Base-by-base conservation (phyloP, 257 asterid species). In the Capsicum chinense region DNA sequence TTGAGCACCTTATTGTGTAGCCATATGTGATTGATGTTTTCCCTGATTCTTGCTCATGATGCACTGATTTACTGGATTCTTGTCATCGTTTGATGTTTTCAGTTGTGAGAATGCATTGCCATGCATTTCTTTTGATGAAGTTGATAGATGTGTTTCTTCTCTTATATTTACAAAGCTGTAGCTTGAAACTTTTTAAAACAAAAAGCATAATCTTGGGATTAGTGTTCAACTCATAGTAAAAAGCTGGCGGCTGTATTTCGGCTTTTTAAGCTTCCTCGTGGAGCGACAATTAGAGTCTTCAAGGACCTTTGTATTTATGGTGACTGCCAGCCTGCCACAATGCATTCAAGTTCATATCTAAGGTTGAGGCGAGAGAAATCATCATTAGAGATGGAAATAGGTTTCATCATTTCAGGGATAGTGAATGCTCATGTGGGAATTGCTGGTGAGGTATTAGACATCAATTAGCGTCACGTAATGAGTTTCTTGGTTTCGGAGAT, bases 201-300 rank as follows among this genome's bases (percentile, higher is more conserved):
- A 39, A 39, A 26, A 26, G 42, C 42, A 39, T 39, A 39, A 39
- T 39, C 42, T 39, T 39, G 42, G 5, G 42, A 39, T 39, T 39
- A 39, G 42, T 39, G 42, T 39, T 90, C 95, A 68, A 89, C 95
- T 79, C 95, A 93, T 80, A 91, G 97, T 86, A 95, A 93, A 92
- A 93, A 91, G 91, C 91, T 93, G 84, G 95, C 97, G 4, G 97
- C 92, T 82, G 93, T 88, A 58, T 93, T 90, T 79, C 95, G 95
- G 73, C 87, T 93, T 47, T 86, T 93, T 78, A 93, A 89, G 87
- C 92, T 92, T 67, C 97, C 94, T 56, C 90, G 52, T 44, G 91
- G 94, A 69, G 91, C 92, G 80, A 86, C 92, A 64, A 90, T 93
- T 70, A 89, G 95, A 86, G 89, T 92, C 54, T 93, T 92, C 90